phyloP scores from a whole-genome alignment of 345 rosid species.

The Raphanus raphanistrum region DNA sequence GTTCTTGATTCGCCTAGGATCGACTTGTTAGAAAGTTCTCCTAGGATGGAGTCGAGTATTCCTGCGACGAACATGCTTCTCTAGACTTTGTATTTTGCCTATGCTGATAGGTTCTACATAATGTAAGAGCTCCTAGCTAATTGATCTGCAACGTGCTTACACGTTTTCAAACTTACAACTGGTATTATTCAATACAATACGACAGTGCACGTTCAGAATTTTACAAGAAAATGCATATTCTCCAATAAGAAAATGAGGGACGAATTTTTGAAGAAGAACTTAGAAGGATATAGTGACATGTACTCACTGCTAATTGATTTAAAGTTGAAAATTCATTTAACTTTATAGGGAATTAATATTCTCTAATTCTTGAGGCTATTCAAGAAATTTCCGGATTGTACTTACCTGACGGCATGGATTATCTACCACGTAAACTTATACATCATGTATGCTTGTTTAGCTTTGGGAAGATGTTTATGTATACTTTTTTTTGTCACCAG shows the following conservation, averaged over 20 bases:
- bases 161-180: background rate
- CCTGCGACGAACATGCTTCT: background rate
- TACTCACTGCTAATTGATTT: no score
- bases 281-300: no score
- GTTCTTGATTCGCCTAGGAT: no score
- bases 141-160: background rate
- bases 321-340: no score
- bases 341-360: constrained; percentile 1
- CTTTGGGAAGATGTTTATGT: constrained; percentile 18
- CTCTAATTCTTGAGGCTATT: constrained; percentile 31
- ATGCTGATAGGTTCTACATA: background rate
- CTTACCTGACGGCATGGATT: constrained; percentile 6
- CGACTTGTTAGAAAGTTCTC: no score
- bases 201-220: background rate
- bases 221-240: no score
- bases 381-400: background rate
- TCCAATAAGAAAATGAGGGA: no score
- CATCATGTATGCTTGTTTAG: no score
- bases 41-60: background rate
- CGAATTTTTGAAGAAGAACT: no score
- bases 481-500: no score
- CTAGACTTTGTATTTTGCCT: background rate
- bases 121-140: no score
- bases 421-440: background rate
- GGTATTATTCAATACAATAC: background rate